Percentiles rank a stretch among this genome's conserved stretches.
These are phyloP conservation scores for Centaurea solstitialis DNA, from an alignment of 129 eudicot species.

Conservation along the genomic window DNA sequence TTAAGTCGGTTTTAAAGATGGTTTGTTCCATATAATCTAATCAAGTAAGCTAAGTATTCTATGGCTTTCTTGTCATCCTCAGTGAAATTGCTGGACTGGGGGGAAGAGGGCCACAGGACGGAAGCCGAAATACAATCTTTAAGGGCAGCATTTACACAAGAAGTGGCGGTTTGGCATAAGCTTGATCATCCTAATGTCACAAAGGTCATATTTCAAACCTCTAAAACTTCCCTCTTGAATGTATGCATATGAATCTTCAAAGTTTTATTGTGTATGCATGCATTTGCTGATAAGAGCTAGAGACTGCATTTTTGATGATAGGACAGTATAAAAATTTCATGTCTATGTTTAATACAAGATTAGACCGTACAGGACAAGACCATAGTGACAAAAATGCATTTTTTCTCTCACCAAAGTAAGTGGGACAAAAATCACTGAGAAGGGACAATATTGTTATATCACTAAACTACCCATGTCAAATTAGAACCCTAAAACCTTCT, in stretches of 20 bases:
- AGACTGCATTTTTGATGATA: neutral
- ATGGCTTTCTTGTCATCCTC: conserved; percentile 21
- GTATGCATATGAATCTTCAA: neutral
- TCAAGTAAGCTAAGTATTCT: neutral
- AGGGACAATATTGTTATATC: no score
- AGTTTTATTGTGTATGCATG: neutral
- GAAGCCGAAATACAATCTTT: conserved; percentile 78
- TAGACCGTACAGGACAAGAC: no score
- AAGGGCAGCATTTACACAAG: conserved; percentile 88
- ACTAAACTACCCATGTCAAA: no score
- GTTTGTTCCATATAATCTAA: neutral
- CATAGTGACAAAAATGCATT: no score
- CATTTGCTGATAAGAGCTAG: neutral
- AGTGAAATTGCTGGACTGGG: conserved; percentile 95
- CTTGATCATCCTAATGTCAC: conserved; percentile 94
- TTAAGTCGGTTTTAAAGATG: conserved; percentile 2
- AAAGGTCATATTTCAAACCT: conserved; percentile 44
- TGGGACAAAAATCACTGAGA: no score
- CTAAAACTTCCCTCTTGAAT: conserved; percentile 4
- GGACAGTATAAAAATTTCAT: no score
- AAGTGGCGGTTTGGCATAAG: conserved; percentile 94
- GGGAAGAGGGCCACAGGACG: conserved; percentile 87
- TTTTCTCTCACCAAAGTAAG: no score
- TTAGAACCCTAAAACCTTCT: no score
- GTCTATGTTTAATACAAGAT: no score